These are phyloP conservation scores for Suhomyces atakaporum DNA, from an alignment of 1,139 yeast genomes.

Conservation along the genomic window DNA sequence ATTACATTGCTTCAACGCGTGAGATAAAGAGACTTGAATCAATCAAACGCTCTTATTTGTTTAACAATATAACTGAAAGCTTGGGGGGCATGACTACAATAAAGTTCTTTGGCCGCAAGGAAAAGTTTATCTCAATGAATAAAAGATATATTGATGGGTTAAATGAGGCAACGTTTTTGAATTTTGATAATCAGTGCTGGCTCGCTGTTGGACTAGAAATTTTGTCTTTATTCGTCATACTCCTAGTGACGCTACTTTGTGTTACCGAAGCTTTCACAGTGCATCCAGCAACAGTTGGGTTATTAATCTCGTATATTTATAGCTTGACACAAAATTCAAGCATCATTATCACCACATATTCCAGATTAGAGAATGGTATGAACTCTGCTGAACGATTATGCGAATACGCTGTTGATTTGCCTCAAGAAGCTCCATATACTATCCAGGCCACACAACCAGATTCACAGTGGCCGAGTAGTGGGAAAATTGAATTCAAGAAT, in stretches of 20 bases:
- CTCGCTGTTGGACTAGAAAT: slow-evolving; percentile 61
- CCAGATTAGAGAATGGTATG: slow-evolving; percentile 79
- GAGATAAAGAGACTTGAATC: slow-evolving; percentile 86
- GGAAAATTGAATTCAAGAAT: slow-evolving; percentile 55
- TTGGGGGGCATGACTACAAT: slow-evolving; percentile 72
- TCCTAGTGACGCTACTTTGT: slow-evolving; percentile 59
- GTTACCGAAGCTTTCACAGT: slow-evolving; percentile 63
- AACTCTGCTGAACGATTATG: slow-evolving; percentile 79
- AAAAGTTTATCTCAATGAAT: slow-evolving; percentile 53
- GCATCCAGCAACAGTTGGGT: slow-evolving; percentile 68
- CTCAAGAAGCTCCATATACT: slow-evolving; percentile 41
- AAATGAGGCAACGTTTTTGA: slow-evolving; percentile 70
- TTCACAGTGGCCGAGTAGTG: slow-evolving; percentile 46
- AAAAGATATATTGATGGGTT: slow-evolving; percentile 55
- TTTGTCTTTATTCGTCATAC: slow-evolving; percentile 37
- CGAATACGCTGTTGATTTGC: slow-evolving; percentile 58
- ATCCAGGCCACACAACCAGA: slow-evolving; percentile 54
- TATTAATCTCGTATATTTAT: slow-evolving; percentile 61
- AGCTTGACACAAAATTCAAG: slow-evolving; percentile 50
- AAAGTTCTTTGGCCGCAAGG: slow-evolving; percentile 55
- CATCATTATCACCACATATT: slow-evolving; percentile 51
- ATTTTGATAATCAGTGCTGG: slow-evolving; percentile 78
- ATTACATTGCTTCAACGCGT: slow-evolving; percentile 67
- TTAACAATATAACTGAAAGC: slow-evolving; percentile 74
- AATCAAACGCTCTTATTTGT: slow-evolving; percentile 69